phyloP scores from a whole-genome alignment of 31 red algal species.

The Endocladia muricata region DNA sequence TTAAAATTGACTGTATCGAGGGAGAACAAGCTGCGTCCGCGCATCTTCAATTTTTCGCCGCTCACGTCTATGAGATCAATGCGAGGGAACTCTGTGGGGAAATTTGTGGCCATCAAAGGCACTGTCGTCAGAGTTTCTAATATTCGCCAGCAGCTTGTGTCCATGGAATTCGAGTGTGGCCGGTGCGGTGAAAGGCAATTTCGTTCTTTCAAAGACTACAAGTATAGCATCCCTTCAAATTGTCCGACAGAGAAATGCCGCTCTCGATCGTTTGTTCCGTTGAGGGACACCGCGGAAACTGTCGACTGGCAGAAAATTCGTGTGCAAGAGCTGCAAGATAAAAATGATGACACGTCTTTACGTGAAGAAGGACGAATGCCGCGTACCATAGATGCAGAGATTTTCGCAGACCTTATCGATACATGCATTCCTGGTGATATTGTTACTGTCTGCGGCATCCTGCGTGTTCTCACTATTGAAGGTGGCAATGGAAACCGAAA shows the following conservation, averaged over 20 bases:
- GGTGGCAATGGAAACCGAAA: slow-evolving; percentile 26
- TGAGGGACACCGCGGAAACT: slow-evolving; percentile 67
- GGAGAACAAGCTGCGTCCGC: slow-evolving; percentile 50
- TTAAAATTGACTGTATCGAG: slow-evolving; percentile 1
- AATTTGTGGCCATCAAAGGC: slow-evolving; percentile 71
- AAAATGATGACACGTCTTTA: slow-evolving; percentile 30
- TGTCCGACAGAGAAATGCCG: slow-evolving; percentile 76
- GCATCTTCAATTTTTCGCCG: slow-evolving; percentile 68
- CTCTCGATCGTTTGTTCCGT: slow-evolving; percentile 67
- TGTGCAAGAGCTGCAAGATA: slow-evolving; percentile 79
- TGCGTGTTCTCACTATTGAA: slow-evolving; percentile 71
- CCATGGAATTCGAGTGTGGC: slow-evolving; percentile 83
- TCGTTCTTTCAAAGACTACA: slow-evolving; percentile 67
- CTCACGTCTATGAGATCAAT: slow-evolving; percentile 61
- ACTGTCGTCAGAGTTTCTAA: slow-evolving; percentile 84
- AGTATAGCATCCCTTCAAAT: slow-evolving; percentile 54
- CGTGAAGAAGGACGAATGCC: slow-evolving; percentile 90
- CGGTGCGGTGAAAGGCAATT: slow-evolving; percentile 55
- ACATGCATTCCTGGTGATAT: slow-evolving; percentile 89
- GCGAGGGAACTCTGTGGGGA: slow-evolving; percentile 59
- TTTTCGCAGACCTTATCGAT: slow-evolving; percentile 90
- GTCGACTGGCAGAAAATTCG: slow-evolving; percentile 94
- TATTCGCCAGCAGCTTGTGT: slow-evolving; percentile 74
- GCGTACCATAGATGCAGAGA: slow-evolving; percentile 87
- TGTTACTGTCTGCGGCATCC: slow-evolving; percentile 79